Evolutionary conservation across 495 filamentous ascomycete genomes (phyloP).

Genomic region (Letharia lupina): DNA sequence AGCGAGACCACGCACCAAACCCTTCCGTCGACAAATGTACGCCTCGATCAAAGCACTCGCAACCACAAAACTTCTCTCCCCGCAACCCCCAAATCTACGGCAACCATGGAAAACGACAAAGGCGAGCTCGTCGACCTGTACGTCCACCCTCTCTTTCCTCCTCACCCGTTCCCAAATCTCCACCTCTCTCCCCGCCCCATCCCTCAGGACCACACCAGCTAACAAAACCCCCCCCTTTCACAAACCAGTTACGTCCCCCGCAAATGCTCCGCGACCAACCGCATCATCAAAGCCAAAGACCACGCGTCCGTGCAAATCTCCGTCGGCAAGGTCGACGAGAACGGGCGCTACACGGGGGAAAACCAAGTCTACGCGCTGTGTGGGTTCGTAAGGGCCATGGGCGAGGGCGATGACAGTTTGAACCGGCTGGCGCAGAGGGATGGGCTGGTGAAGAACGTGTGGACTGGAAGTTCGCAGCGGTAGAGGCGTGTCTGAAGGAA

Average conservation of each 20-base stretch:
- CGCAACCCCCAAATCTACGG: background rate
- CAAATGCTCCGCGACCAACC: constrained; percentile 92
- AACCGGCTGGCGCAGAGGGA: constrained; percentile 94
- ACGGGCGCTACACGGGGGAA: constrained; percentile 92
- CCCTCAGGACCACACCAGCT: constrained; percentile 15
- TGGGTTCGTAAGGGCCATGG: constrained; percentile 95
- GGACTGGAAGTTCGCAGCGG: constrained; percentile 66
- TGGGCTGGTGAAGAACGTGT: constrained; percentile 92
- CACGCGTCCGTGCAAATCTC: constrained; percentile 86
- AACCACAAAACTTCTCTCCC: background rate
- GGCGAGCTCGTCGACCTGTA: constrained; percentile 99
- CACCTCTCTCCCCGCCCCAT: constrained; percentile 12
- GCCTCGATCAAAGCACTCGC: background rate
- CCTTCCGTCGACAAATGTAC: background rate
- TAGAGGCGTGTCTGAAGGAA: constrained; percentile 35
- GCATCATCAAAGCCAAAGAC: constrained; percentile 99
- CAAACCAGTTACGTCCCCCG: constrained; percentile 84
- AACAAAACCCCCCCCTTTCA: constrained; percentile 13
- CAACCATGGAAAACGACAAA: constrained; percentile 85
- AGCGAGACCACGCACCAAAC: background rate
- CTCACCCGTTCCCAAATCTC: constrained; percentile 19
- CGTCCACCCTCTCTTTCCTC: constrained; percentile 27
- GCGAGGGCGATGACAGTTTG: constrained; percentile 92
- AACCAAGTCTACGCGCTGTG: constrained; percentile 95
- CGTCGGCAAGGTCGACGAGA: constrained; percentile 90